Conservation (phyloP, 2,329 filamentous ascomycete genomes). For the Colletotrichum chrysophilum region DNA sequence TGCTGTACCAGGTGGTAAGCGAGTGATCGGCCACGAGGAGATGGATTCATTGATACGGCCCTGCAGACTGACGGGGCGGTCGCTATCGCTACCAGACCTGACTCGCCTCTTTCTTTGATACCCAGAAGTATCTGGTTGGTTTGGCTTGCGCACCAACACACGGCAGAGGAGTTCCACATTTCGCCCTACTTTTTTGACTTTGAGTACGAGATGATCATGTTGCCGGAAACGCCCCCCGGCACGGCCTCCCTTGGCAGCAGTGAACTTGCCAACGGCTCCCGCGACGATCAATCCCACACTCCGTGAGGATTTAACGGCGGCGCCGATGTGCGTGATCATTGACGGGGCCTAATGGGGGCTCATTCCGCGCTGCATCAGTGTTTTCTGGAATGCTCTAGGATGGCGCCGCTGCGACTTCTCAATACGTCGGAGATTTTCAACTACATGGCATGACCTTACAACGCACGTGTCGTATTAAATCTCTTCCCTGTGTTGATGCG, state of each 20-base stretch:
- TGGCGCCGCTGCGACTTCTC: neutral
- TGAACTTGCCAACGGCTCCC: neutral
- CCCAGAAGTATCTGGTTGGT: neutral
- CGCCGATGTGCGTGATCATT: neutral
- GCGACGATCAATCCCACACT: neutral
- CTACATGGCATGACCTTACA: neutral
- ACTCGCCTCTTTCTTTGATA: neutral
- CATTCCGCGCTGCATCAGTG: rapidly evolving
- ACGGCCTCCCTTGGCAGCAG: neutral
- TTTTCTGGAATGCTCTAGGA: neutral
- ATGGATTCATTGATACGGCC: neutral
- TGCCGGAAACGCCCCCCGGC: neutral
- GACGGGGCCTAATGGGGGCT: neutral
- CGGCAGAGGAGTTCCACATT: neutral
- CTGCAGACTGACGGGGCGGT: neutral
- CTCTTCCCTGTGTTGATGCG: neutral
- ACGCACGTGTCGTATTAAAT: neutral
- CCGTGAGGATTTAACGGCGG: neutral
- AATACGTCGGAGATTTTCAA: neutral
- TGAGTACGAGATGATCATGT: neutral
- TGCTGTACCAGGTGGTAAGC: neutral
- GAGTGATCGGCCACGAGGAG: neutral
- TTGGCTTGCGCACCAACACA: neutral
- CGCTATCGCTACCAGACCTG: neutral
- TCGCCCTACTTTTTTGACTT: neutral